phyloP scores from a whole-genome alignment of 495 filamentous ascomycete species.

The Choiromyces venosus region DNA sequence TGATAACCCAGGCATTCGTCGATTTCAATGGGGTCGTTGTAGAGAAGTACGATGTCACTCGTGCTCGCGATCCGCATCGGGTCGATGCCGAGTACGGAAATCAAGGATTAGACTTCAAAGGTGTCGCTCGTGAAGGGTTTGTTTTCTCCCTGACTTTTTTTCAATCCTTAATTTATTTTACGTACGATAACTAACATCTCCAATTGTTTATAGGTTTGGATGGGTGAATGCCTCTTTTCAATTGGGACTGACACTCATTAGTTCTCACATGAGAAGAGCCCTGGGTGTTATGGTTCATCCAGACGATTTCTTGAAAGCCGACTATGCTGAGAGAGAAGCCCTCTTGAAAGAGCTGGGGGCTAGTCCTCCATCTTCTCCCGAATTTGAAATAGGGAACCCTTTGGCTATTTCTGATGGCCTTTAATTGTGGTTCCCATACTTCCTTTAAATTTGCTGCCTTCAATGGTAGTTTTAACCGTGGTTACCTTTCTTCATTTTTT shows the following conservation, averaged over 20 bases:
- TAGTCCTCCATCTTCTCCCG: constrained; percentile 27
- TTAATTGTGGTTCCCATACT: too few relatives aligned
- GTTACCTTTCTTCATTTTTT: too few relatives aligned
- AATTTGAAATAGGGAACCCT: constrained; percentile 6
- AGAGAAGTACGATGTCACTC: constrained; percentile 96
- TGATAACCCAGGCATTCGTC: constrained; percentile 94
- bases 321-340: constrained; percentile 37
- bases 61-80: constrained; percentile 77
- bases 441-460: too few relatives aligned
- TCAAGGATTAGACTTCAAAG: constrained; percentile 88
- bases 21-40: constrained; percentile 97
- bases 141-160: constrained; percentile 39
- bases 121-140: constrained; percentile 90
- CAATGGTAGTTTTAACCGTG: too few relatives aligned
- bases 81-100: constrained; percentile 98
- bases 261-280: constrained; percentile 75
- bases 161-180: not conserved
- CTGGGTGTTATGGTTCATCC: constrained; percentile 78
- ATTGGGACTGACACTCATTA: constrained; percentile 76
- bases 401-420: too few relatives aligned
- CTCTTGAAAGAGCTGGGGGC: constrained; percentile 33
- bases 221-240: constrained; percentile 98
- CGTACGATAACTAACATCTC: constrained; percentile 28
- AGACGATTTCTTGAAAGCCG: constrained; percentile 62
- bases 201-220: constrained; percentile 67